Evolutionary conservation across 1,284 basidiomycete genomes (phyloP).

Genomic region (Amylostereum chailletii): DNA sequence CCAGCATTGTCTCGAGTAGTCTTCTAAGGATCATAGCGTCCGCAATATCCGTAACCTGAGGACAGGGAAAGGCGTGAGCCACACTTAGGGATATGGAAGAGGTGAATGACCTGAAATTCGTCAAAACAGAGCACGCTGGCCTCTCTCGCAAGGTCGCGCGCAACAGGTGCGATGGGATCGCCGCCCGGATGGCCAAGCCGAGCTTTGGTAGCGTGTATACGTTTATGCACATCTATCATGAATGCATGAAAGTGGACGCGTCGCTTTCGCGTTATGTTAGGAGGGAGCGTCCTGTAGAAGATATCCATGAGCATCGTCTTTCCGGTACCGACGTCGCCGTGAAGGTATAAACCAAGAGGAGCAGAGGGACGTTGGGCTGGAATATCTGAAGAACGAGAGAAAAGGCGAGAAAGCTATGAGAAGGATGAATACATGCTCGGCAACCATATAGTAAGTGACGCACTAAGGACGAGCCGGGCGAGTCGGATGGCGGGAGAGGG

Average conservation of each 20-base stretch:
- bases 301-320: slow-evolving; percentile 99
- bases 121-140: slow-evolving; percentile 92
- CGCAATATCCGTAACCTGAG: slow-evolving; percentile 91
- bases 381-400: slow-evolving; percentile 34
- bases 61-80: neutral
- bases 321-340: slow-evolving; percentile 95
- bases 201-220: slow-evolving; percentile 74
- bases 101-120: slow-evolving; percentile 81
- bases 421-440: slow-evolving; percentile 14
- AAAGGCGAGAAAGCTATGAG: slow-evolving; percentile 55
- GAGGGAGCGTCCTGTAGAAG: slow-evolving; percentile 86
- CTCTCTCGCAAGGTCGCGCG: slow-evolving; percentile 81
- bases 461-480: slow-evolving; percentile 35
- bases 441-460: slow-evolving; percentile 16
- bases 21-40: slow-evolving; percentile 97
- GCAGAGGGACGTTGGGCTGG: slow-evolving; percentile 29
- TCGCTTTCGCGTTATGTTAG: slow-evolving; percentile 66
- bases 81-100: slow-evolving; percentile 2
- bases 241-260: slow-evolving; percentile 97
- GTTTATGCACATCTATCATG: slow-evolving; percentile 98
- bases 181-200: slow-evolving; percentile 61
- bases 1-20: slow-evolving; percentile 78
- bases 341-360: slow-evolving; percentile 92
- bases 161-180: slow-evolving; percentile 86
- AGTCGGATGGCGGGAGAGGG: slow-evolving; percentile 51